Evolutionary conservation across 768 basidiomycete species (phyloP), one percentile per base, ranked within the genome.

Genomic region (Russula sp.): DNA sequence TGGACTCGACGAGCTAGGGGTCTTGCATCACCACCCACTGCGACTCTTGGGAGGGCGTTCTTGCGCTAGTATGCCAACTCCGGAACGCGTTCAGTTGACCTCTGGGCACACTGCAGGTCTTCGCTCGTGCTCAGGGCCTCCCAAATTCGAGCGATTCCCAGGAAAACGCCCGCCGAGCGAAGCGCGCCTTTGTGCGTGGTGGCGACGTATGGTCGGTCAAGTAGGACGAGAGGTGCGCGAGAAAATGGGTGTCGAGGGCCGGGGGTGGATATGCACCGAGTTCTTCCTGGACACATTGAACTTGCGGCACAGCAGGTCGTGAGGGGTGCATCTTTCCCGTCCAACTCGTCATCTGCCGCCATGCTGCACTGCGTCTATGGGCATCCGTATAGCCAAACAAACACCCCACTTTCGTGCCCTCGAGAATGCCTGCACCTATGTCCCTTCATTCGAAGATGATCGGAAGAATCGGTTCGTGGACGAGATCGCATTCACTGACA

Each of bases 371-470:
- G 93, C 94, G 72, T 68, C 44, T 95, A 95, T 68, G 86, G 88
- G 0, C 92, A 94, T 71, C 90, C 90, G 16, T 94, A 93, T 69
- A 75, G 78, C 0, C 72, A 76, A 64, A 71, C 66, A 6, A 73
- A 77, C 10, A 71, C 76, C 8, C 69, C 80, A 71, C 77, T 80
- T 56, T 64, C 81, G 84, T 71, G 82, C 79, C 69, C 82, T 77
- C 69, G 77, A 78, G 74, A 75, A 54, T 68, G 65, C 47, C 56
- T 68, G 66, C 73, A 70, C 35, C 1, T 27, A 82, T 55, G 87
- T 99, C 22, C 97, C 97, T 2, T 87, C 83, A 60, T 93, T 98
- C 71, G 90, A 94, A n/a, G 97, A 99, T 70, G 94, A 97, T 73
- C 95, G 96, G 6, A 98, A 98, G 74, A 85, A 90, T 60, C 84